Percentiles rank a stretch among this genome's conserved stretches.
Conservation (phyloP, 257 asterid species). For the Osmanthus fragrans region DNA sequence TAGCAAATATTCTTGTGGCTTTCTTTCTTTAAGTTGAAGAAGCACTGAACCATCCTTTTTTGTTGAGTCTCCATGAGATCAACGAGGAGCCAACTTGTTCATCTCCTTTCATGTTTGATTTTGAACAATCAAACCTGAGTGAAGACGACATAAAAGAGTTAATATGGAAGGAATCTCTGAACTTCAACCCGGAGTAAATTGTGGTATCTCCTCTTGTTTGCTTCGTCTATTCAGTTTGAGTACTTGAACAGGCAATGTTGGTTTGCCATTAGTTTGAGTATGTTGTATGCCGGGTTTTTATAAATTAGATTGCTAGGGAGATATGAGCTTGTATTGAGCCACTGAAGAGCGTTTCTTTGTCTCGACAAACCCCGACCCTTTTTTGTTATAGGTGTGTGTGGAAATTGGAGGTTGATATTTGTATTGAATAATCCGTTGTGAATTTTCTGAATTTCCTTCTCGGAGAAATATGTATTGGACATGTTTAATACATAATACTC, state of each 20-base stretch:
- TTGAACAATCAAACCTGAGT: conserved; percentile 67
- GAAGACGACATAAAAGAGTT: conserved; percentile 91
- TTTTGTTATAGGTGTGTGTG: not conserved
- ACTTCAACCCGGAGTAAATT: conserved; percentile 63
- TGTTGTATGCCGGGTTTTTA: conserved; percentile 13
- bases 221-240: conserved; percentile 19
- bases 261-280: conserved; percentile 29
- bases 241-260: conserved; percentile 29
- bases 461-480: not conserved
- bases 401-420: conserved; percentile 2
- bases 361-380: not conserved
- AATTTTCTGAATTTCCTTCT: not conserved
- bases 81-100: conserved; percentile 82
- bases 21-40: conserved; percentile 61
- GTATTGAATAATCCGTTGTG: not conserved
- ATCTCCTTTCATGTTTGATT: conserved; percentile 74
- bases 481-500: not conserved
- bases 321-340: not conserved
- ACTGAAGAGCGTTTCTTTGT: not conserved
- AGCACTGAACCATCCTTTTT: conserved; percentile 77
- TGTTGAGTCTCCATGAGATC: conserved; percentile 84
- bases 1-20: not conserved
- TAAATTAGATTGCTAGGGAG: not conserved
- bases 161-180: conserved; percentile 75
- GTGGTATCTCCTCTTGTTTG: conserved; percentile 8